Percentiles rank a stretch among this genome's conserved stretches.
These are phyloP conservation scores for Mucor mucedo DNA, from an alignment of 371 early-diverging fungal genomes.

Conservation along the genomic window DNA sequence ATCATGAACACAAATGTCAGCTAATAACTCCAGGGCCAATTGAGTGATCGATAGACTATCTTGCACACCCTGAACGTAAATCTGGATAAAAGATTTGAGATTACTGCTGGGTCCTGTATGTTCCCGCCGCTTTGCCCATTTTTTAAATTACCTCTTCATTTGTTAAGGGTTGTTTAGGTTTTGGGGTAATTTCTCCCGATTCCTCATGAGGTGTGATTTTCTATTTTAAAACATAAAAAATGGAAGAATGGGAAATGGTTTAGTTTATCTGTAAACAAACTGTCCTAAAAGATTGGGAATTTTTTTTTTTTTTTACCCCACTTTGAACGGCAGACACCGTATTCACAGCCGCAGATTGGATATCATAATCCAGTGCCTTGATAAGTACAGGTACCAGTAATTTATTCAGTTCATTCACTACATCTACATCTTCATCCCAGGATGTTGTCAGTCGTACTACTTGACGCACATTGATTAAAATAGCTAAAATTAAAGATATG, in stretches of 20 bases:
- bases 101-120: not conserved
- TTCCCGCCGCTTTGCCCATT: not conserved
- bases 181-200: conserved; percentile 46
- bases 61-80: conserved; percentile 52
- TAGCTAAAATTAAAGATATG: too few species aligned
- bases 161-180: conserved; percentile 55
- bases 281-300: too few species aligned
- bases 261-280: too few species aligned
- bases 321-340: conserved; percentile 52
- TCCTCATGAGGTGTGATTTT: conserved; percentile 30
- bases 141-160: conserved; percentile 48
- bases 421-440: conserved; percentile 51
- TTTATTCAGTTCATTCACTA: conserved; percentile 48
- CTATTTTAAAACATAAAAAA: too few species aligned
- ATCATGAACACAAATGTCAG: conserved; percentile 79
- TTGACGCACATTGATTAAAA: conserved; percentile 47
- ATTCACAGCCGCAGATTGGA: conserved; percentile 63
- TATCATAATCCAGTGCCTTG: conserved; percentile 61
- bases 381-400: conserved; percentile 60
- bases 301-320: too few species aligned
- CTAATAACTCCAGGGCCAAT: conserved; percentile 80
- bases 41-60: conserved; percentile 72
- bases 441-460: conserved; percentile 35
- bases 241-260: too few species aligned
- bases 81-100: conserved; percentile 18